Evolutionary conservation across 1,284 basidiomycete species (phyloP).

Genomic region (Paramarasmius palmivorus): DNA sequence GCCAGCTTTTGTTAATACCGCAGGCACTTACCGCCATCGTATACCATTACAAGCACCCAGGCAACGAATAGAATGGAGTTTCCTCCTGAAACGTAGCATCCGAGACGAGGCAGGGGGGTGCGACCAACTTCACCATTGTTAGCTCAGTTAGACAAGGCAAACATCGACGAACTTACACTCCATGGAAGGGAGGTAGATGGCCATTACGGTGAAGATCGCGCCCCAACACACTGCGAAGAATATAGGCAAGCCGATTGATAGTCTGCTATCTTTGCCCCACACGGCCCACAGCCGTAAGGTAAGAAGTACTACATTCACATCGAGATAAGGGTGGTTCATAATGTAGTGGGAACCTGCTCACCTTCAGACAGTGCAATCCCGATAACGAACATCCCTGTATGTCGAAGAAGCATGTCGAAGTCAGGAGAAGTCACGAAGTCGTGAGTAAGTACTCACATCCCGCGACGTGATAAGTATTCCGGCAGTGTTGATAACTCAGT

Average conservation of each 20-base stretch:
- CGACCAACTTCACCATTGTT: conserved; percentile 1
- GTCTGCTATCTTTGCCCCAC: background rate
- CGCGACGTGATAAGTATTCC: background rate
- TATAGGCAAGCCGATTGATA: conserved; percentile 4
- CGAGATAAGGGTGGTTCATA: background rate
- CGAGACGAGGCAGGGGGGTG: background rate
- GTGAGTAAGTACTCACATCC: conserved; percentile 4
- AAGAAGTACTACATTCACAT: conserved; percentile 1
- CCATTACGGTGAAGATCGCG: conserved; percentile 2
- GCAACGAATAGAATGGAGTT: conserved; percentile 6
- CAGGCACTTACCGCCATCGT: conserved; percentile 5
- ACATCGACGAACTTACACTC: background rate
- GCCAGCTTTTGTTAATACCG: too few species aligned
- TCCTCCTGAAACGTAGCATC: conserved; percentile 6
- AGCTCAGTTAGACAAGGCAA: background rate
- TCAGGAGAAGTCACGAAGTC: background rate
- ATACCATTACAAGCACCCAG: conserved; percentile 11
- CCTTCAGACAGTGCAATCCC: conserved; percentile 10
- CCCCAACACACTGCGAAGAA: conserved; percentile 6
- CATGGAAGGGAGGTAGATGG: conserved; percentile 9
- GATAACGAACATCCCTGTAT: conserved; percentile 9
- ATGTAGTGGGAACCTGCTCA: background rate
- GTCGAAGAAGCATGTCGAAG: background rate
- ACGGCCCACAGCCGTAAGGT: conserved; percentile 9
- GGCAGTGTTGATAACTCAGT: background rate